Evolutionary conservation across 1,139 yeast genomes (phyloP).

Genomic region (Schizosaccharomyces versatilis): DNA sequence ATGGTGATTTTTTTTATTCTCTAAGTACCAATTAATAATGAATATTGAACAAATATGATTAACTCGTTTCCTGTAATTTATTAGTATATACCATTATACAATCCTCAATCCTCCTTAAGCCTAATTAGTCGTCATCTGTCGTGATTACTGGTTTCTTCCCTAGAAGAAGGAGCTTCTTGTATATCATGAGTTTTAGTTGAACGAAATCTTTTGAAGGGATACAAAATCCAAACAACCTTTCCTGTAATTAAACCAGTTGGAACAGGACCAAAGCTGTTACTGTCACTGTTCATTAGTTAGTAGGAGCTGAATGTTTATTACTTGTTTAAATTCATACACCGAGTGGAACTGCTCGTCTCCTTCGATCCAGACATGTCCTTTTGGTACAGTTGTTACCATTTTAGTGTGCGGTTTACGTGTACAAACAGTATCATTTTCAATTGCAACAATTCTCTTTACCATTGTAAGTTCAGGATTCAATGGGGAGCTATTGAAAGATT

Average conservation of each 20-base stretch:
- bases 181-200: no score
- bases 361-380: constrained; percentile 65
- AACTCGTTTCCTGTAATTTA: no score
- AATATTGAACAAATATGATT: no score
- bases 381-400: constrained; percentile 8
- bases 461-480: constrained; percentile 46
- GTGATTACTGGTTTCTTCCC: no score
- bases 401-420: constrained; percentile 23
- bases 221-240: background rate
- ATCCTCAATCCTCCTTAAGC: no score
- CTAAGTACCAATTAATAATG: no score
- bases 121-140: no score
- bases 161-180: no score
- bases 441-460: constrained; percentile 56
- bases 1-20: no score
- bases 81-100: no score
- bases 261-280: constrained; percentile 2
- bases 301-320: background rate
- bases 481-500: constrained; percentile 35
- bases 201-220: background rate
- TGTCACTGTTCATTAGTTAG: background rate
- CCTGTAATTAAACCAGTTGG: background rate
- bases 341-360: constrained; percentile 74
- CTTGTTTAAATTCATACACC: constrained; percentile 8
- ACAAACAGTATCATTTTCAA: constrained; percentile 43